Evolutionary conservation across 805 yeast genomes (phyloP).

Genomic region (Kodamaea jinghongensis): DNA sequence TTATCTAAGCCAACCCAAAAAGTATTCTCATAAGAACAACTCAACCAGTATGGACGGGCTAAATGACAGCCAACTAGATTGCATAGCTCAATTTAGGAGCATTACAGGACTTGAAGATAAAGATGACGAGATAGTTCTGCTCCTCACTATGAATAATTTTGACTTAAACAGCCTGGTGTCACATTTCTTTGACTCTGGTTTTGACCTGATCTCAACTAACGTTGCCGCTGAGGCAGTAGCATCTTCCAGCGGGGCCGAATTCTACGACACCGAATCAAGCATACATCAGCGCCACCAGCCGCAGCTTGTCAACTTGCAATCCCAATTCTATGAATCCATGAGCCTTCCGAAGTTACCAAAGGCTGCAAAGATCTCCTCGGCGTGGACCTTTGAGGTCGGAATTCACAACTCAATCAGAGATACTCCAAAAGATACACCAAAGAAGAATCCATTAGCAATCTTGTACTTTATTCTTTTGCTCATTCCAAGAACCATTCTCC

Average conservation of each 20-base stretch:
- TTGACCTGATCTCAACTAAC: conserved; percentile 16
- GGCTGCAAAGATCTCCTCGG: conserved; percentile 38
- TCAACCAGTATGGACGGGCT: too few relatives aligned
- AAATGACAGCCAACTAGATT: conserved; percentile 5
- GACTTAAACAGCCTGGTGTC: conserved; percentile 60
- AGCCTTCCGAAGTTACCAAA: conserved; percentile 35
- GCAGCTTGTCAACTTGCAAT: conserved; percentile 20
- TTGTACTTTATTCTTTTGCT: conserved; percentile 51
- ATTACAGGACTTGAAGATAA: conserved; percentile 49
- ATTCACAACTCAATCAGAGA: conserved; percentile 31
- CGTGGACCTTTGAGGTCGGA: conserved; percentile 45
- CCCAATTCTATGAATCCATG: conserved; percentile 25
- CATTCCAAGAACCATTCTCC: conserved; percentile 48
- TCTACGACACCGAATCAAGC: conserved; percentile 8
- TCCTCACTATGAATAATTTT: conserved; percentile 55
- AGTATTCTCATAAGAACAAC: too few relatives aligned
- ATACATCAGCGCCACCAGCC: conserved; percentile 5
- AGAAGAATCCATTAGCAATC: conserved; percentile 26
- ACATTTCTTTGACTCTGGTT: conserved; percentile 55
- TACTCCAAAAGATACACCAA: neutral
- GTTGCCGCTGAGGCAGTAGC: conserved; percentile 13
- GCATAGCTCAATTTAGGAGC: conserved; percentile 46
- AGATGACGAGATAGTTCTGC: conserved; percentile 43
- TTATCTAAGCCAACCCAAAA: too few relatives aligned
- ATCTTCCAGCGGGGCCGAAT: conserved; percentile 12